phyloP scores from a whole-genome alignment of 2,329 filamentous ascomycete species.

The Sclerotinia sclerotiorum region DNA sequence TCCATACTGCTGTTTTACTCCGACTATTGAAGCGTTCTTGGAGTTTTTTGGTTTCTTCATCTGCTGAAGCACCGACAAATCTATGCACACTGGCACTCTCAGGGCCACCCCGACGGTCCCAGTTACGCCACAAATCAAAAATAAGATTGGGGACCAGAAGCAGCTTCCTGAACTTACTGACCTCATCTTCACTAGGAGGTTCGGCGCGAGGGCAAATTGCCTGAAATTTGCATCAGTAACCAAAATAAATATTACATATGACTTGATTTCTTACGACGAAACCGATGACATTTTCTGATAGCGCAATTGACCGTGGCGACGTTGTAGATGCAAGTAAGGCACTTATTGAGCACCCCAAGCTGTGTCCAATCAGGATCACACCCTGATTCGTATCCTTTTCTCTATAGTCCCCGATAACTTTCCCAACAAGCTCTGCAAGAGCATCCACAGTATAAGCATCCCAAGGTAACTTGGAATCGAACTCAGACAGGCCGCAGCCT shows the following conservation, averaged over 20 bases:
- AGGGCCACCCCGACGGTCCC: constrained; percentile 76
- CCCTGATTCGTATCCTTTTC: constrained; percentile 65
- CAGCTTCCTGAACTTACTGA: constrained; percentile 53
- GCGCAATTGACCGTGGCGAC: constrained; percentile 50
- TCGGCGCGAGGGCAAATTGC: constrained; percentile 74
- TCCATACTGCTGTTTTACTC: constrained; percentile 69
- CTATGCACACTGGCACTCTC: constrained; percentile 76
- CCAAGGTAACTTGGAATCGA: constrained; percentile 64
- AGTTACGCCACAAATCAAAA: constrained; percentile 74
- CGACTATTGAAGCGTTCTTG: constrained; percentile 79
- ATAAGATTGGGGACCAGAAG: constrained; percentile 68
- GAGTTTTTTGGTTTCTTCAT: constrained; percentile 63
- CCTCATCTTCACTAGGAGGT: constrained; percentile 56
- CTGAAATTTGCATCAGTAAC: constrained; percentile 9
- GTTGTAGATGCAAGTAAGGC: constrained; percentile 62
- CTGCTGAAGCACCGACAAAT: constrained; percentile 69
- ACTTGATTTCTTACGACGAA: constrained; percentile 54
- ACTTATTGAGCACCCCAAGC: constrained; percentile 81
- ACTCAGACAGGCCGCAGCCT: constrained; percentile 80
- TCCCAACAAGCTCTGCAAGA: constrained; percentile 71
- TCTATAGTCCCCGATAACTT: constrained; percentile 71
- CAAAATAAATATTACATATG: not conserved
- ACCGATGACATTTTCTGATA: constrained; percentile 69
- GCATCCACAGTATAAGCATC: constrained; percentile 77
- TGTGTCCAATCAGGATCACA: constrained; percentile 82